Conservation (phyloP, 331 rosid species). For the Phaseolus coccineus region DNA sequence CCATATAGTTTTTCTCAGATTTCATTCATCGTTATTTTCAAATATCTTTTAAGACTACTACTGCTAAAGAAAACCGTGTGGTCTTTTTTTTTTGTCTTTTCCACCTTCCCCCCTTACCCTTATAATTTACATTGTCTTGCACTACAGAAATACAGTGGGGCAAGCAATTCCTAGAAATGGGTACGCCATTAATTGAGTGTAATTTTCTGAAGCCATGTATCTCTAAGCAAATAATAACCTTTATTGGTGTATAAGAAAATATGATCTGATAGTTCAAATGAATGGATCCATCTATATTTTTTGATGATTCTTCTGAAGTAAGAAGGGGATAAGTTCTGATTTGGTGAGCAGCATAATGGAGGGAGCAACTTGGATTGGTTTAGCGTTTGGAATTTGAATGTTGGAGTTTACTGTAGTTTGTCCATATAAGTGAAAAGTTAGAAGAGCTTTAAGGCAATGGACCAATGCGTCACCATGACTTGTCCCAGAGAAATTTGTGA, state of each 20-base stretch:
- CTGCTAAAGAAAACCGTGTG: slow-evolving; percentile 9
- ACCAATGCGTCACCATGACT: neutral
- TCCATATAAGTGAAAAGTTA: neutral
- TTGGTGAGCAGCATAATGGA: slow-evolving; percentile 10
- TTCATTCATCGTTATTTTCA: slow-evolving; percentile 1
- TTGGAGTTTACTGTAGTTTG: neutral
- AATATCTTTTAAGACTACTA: neutral
- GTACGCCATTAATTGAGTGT: neutral
- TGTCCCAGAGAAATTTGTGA: neutral
- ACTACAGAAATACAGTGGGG: slow-evolving; percentile 4
- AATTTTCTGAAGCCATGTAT: slow-evolving; percentile 27
- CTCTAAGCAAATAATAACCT: slow-evolving; percentile 8
- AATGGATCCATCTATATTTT: slow-evolving; percentile 3
- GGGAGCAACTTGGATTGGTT: slow-evolving; percentile 21
- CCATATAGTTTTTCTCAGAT: slow-evolving; percentile 6
- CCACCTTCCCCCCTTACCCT: neutral
- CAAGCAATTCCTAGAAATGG: slow-evolving; percentile 11
- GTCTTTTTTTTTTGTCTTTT: neutral
- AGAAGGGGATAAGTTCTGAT: neutral
- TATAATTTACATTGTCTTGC: slow-evolving; percentile 14
- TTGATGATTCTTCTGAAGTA: neutral
- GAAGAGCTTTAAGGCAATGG: neutral
- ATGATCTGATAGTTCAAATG: neutral
- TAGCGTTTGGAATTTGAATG: neutral
- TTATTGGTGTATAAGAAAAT: neutral